Evolutionary conservation across 805 yeast species (phyloP), one percentile per base, ranked within the genome.

Genomic region (Saccharomyces jurei): DNA sequence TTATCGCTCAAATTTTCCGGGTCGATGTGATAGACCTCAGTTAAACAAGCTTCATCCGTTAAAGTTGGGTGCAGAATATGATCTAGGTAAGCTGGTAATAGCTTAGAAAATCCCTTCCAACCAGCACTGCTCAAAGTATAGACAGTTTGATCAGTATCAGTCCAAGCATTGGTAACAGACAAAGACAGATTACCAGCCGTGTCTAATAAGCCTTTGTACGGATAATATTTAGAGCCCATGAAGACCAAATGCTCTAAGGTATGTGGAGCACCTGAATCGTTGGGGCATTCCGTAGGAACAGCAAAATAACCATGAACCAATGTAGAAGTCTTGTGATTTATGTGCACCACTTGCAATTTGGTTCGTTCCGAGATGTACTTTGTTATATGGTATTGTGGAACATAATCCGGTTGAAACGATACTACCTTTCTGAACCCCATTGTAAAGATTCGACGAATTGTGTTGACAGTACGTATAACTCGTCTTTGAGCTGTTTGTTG

Each of bases 111-210:
- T 0, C 97, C 98, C 54, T 88, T 89, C 96, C 97, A 91, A 9
- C 98, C 98, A 0, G 98, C 98, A 41, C 96, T 83, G 8, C 86
- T 80, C 54, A 94, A 75, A 2, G 97, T 89, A 63, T 94, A 94
- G 1, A 90, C 97, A 0, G 99, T 94, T 66, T 89, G 96, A 71
- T 94, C 98, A 4, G 94, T 89, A 0, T 86, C 89, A 0, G 99
- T 94, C 97, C 97, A 91, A 0, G 99, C 99, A 66, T 94, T 94
- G 0, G 98, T 94, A 4, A 82, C 77, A 1, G 96, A 86, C 70
- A 85, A 87, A 58, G 89, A 84, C 54, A 87, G 72, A 65, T 89
- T 89, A 5, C 97, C 96, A 51, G 91, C 77, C 10, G 84, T 84
- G 65, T 94, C 99, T 50, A 94, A 74, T 50, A 91, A 74, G 8